phyloP scores from a whole-genome alignment of 78 protist species.

The Pigoraptor vietnamica region DNA sequence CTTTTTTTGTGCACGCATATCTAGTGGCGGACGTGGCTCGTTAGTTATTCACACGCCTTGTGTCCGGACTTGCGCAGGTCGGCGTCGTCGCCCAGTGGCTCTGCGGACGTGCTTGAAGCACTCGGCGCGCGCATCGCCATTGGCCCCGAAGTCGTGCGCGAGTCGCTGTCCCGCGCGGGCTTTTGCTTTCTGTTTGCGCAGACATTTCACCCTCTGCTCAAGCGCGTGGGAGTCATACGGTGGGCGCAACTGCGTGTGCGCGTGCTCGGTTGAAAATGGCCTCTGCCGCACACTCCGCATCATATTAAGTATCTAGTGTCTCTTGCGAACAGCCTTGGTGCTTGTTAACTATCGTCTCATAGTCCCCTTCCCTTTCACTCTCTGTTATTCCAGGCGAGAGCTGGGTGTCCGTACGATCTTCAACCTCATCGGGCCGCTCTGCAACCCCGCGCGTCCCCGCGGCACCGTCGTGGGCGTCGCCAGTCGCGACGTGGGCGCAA shows the following conservation, averaged over 20 bases:
- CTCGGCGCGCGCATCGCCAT: conserved; percentile 28
- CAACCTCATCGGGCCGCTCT: conserved; percentile 50
- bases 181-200: conserved; percentile 54
- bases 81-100: conserved; percentile 18
- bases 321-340: no score
- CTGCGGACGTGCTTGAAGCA: conserved; percentile 51
- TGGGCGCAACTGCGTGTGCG: conserved; percentile 21
- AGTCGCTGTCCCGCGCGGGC: neutral
- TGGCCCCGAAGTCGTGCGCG: neutral
- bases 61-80: neutral
- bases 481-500: neutral
- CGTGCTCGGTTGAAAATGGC: neutral
- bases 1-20: no score
- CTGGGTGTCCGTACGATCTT: conserved; percentile 43
- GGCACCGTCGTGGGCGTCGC: conserved; percentile 33
- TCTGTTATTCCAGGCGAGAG: neutral
- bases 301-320: no score
- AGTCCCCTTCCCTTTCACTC: no score
- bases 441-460: conserved; percentile 39
- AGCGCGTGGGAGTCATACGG: conserved; percentile 33
- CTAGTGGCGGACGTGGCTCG: no score
- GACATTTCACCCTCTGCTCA: conserved; percentile 43
- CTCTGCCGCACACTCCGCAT: no score
- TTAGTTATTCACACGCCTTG: neutral
- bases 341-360: no score